These are phyloP conservation scores for Ambrosiella xylebori DNA, from an alignment of 2,329 filamentous ascomycete species.

Conservation along the genomic window DNA sequence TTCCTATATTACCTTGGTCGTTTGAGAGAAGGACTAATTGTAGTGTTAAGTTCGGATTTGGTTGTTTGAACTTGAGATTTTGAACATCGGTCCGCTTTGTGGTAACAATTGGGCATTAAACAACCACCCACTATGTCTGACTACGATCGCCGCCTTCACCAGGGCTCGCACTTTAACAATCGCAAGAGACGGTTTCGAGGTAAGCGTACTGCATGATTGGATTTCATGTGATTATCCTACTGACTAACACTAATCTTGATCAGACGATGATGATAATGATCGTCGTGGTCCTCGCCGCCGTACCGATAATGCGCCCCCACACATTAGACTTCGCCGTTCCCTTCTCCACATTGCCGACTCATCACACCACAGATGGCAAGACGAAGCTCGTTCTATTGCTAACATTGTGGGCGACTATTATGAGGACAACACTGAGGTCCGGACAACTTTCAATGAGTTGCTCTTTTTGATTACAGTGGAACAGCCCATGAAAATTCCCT, in stretches of 20 bases:
- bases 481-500: conserved; percentile 96
- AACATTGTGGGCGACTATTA: conserved; percentile 65
- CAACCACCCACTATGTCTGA: conserved; percentile 29
- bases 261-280: conserved; percentile 48
- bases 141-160: conserved; percentile 36
- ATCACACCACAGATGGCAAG: conserved; percentile 58
- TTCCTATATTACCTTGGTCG: too few species aligned
- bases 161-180: conserved; percentile 31
- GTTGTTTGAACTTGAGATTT: background rate
- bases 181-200: conserved; percentile 71
- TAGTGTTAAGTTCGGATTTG: too few species aligned
- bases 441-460: conserved; percentile 54
- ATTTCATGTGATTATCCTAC: background rate
- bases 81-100: background rate
- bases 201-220: conserved; percentile 20
- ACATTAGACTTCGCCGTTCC: conserved; percentile 58
- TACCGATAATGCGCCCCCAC: conserved; percentile 51
- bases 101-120: background rate
- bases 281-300: conserved; percentile 60
- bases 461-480: conserved; percentile 63
- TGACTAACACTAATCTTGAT: background rate
- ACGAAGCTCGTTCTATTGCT: conserved; percentile 59
- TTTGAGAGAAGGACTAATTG: too few species aligned
- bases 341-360: conserved; percentile 69
- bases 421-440: conserved; percentile 59